These are phyloP conservation scores for Candida corydali DNA, from an alignment of 805 yeast species.

Conservation along the genomic window DNA sequence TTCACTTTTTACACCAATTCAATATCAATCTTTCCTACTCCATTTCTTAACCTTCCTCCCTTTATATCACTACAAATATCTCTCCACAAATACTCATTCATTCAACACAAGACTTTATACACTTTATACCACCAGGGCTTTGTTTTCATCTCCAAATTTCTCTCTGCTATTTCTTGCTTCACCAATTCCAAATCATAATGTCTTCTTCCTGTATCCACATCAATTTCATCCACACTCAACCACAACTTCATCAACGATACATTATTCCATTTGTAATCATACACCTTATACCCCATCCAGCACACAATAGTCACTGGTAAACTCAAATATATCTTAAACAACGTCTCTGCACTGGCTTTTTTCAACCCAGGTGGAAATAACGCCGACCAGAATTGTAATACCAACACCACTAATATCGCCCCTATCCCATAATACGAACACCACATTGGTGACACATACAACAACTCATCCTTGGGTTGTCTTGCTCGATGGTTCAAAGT, in stretches of 20 bases:
- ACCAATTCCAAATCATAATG: conserved; percentile 51
- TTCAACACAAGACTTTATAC: conserved; percentile 15
- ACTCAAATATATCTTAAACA: conserved; percentile 56
- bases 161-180: conserved; percentile 51
- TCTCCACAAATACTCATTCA: background rate
- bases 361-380: conserved; percentile 30
- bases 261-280: conserved; percentile 23
- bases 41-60: too few species aligned
- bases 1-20: too few species aligned
- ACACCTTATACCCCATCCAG: conserved; percentile 51
- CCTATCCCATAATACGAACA: conserved; percentile 33
- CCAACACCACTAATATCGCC: conserved; percentile 22
- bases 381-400: conserved; percentile 37
- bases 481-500: conserved; percentile 21
- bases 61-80: too few species aligned
- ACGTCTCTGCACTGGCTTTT: conserved; percentile 31
- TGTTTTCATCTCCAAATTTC: conserved; percentile 10
- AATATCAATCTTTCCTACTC: too few species aligned
- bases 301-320: conserved; percentile 37
- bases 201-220: conserved; percentile 61
- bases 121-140: conserved; percentile 13
- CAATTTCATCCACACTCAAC: conserved; percentile 48
- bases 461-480: conserved; percentile 24
- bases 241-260: conserved; percentile 29
- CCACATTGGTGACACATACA: conserved; percentile 24